Evolutionary conservation across 306 rosid species (phyloP).

Genomic region (Ormosia emarginata): DNA sequence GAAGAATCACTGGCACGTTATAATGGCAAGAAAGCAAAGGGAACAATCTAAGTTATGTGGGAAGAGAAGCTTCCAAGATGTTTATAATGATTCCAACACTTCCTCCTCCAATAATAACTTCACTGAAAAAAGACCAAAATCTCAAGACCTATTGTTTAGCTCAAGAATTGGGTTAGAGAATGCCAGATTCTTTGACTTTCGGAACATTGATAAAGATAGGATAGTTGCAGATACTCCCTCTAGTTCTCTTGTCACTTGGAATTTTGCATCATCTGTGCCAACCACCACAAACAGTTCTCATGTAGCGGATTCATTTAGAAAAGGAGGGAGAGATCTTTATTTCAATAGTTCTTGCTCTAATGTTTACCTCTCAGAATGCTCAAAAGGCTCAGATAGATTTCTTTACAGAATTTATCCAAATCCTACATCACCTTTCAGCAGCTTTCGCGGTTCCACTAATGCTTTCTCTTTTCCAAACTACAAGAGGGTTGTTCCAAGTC

Average conservation of each 20-base stretch:
- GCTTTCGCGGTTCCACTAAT: constrained; percentile 4
- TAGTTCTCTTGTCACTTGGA: constrained; percentile 51
- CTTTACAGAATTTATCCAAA: constrained; percentile 30
- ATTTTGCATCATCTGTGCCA: constrained; percentile 40
- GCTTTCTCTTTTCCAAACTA: constrained; percentile 33
- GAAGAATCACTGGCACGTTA: constrained; percentile 98
- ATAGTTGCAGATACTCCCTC: constrained; percentile 21
- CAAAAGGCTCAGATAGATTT: constrained; percentile 35
- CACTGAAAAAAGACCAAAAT: constrained; percentile 19
- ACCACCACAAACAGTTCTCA: not conserved
- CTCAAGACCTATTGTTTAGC: constrained; percentile 18
- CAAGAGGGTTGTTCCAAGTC: constrained; percentile 45
- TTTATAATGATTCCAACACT: constrained; percentile 17
- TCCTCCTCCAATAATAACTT: constrained; percentile 1
- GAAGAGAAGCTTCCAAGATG: constrained; percentile 56
- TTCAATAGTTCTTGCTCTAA: constrained; percentile 22
- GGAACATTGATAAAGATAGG: constrained; percentile 27
- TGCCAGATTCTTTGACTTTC: constrained; percentile 43
- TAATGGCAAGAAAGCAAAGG: constrained; percentile 91
- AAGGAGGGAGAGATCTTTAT: constrained; percentile 28
- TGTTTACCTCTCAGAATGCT: constrained; percentile 31
- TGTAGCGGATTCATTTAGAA: constrained; percentile 9
- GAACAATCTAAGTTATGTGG: constrained; percentile 76
- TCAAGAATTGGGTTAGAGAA: constrained; percentile 27
- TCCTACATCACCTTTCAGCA: not conserved